These are phyloP conservation scores for Acidomyces sp. DNA, from an alignment of 495 filamentous ascomycete species.

Conservation along the genomic window DNA sequence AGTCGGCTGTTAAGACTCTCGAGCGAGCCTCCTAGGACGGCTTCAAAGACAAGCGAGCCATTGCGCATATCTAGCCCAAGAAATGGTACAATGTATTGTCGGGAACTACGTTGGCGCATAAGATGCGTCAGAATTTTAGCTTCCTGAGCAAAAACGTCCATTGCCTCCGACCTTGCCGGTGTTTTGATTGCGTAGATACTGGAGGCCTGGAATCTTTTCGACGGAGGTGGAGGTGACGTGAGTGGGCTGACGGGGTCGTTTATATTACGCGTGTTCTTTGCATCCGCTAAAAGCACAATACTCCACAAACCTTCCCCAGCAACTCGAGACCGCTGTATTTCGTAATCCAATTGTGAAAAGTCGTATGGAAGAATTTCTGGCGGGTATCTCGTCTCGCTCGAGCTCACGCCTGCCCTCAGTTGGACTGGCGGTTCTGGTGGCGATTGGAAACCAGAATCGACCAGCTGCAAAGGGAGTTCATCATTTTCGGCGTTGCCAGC, in stretches of 20 bases:
- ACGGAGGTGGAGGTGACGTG: conserved; percentile 29
- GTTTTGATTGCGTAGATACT: conserved; percentile 42
- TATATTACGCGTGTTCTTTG: conserved; percentile 1
- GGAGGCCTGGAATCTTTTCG: conserved; percentile 20
- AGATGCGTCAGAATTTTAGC: conserved; percentile 40
- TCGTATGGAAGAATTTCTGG: conserved; percentile 7
- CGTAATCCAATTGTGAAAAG: conserved; percentile 24
- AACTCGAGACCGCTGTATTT: conserved; percentile 20
- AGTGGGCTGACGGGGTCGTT: conserved; percentile 36
- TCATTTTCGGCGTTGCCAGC: no score
- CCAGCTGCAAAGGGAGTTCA: no score
- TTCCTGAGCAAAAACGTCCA: conserved; percentile 38
- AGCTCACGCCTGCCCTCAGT: no score
- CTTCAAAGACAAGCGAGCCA: conserved; percentile 40
- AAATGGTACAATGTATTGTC: conserved; percentile 40
- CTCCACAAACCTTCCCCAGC: conserved; percentile 49
- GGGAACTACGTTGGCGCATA: conserved; percentile 26
- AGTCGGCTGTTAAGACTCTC: conserved; percentile 15
- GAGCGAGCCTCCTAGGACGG: conserved; percentile 35
- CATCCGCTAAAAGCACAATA: conserved; percentile 40
- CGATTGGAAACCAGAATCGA: no score
- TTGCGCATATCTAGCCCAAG: conserved; percentile 39
- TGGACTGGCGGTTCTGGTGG: no score
- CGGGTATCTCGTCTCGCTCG: neutral
- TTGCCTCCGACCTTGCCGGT: conserved; percentile 37